These are phyloP conservation scores for Yamadazyma olivae DNA, from an alignment of 805 yeast genomes.

Conservation along the genomic window DNA sequence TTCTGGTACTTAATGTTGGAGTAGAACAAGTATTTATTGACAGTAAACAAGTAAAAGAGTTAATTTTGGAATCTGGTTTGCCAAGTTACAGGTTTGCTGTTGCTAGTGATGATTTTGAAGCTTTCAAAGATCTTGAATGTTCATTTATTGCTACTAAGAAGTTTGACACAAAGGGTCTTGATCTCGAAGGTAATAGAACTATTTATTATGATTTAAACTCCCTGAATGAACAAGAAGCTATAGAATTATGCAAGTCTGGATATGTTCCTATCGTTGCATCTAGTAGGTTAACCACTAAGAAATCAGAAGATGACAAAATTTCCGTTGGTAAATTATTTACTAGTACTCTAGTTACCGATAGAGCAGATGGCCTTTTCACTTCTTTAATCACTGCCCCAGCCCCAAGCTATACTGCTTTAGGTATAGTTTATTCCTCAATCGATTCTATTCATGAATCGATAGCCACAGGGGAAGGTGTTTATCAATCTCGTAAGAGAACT, in stretches of 20 bases:
- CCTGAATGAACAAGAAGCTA: constrained; percentile 20
- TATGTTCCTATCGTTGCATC: constrained; percentile 28
- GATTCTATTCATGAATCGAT: constrained; percentile 83
- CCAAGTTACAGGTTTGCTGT: constrained; percentile 48
- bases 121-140: constrained; percentile 7
- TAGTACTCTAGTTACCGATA: constrained; percentile 66
- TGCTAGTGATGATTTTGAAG: constrained; percentile 10
- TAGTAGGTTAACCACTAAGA: constrained; percentile 20
- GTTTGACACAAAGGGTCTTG: constrained; percentile 16
- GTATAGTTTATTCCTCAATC: constrained; percentile 85
- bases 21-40: constrained; percentile 45
- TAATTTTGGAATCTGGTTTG: constrained; percentile 44
- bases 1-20: constrained; percentile 61
- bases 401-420: constrained; percentile 52
- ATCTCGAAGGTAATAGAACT: constrained; percentile 27
- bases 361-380: constrained; percentile 81
- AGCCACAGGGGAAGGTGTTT: constrained; percentile 80
- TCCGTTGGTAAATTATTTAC: constrained; percentile 46
- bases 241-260: constrained; percentile 25
- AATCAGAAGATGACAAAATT: constrained; percentile 16
- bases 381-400: constrained; percentile 79
- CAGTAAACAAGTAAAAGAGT: constrained; percentile 22
- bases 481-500: constrained; percentile 75
- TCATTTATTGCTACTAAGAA: constrained; percentile 18
- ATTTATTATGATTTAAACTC: constrained; percentile 19